A percentile compares a stretch with the other conserved stretches of the same genome.
These are phyloP conservation scores for Pseudonitzschia delicatissima DNA, from an alignment of 108 stramenopile species.

Conservation along the genomic window DNA sequence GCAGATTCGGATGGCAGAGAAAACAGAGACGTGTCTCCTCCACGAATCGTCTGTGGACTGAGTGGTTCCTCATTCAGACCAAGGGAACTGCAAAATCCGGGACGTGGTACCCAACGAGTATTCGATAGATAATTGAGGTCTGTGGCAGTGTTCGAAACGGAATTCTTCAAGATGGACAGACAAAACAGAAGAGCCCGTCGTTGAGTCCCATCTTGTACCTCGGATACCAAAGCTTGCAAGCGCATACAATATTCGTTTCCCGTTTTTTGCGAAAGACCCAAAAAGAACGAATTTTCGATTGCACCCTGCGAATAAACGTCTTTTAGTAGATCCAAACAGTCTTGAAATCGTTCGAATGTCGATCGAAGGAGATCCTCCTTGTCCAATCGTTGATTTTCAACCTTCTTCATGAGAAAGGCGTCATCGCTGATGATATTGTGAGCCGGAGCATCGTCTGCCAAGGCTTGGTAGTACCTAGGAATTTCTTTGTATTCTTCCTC, in stretches of 20 bases:
- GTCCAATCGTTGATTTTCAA: slow-evolving; percentile 22
- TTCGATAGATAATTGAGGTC: neutral
- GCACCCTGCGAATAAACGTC: slow-evolving; percentile 8
- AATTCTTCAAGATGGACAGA: slow-evolving; percentile 4
- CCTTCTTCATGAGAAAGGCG: slow-evolving; percentile 9
- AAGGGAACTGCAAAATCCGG: slow-evolving; percentile 29
- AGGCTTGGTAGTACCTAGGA: slow-evolving; percentile 7
- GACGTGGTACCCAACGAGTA: slow-evolving; percentile 17
- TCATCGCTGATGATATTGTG: neutral
- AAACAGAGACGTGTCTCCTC: slow-evolving; percentile 57
- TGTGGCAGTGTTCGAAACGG: neutral
- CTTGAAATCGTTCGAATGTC: slow-evolving; percentile 35
- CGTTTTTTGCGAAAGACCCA: too few species aligned
- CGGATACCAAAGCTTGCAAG: neutral
- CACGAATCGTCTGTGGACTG: slow-evolving; percentile 33
- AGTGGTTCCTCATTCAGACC: slow-evolving; percentile 32
- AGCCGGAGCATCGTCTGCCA: neutral
- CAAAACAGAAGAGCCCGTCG: neutral
- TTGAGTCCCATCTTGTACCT: neutral
- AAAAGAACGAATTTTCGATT: neutral
- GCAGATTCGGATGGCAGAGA: slow-evolving; percentile 49
- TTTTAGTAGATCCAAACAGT: slow-evolving; percentile 30
- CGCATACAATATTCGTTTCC: neutral
- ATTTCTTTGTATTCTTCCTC: slow-evolving; percentile 17
- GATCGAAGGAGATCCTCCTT: slow-evolving; percentile 41